Base-by-base conservation (phyloP, 2,329 filamentous ascomycete species). In the Colletotrichum eremochloae region DNA sequence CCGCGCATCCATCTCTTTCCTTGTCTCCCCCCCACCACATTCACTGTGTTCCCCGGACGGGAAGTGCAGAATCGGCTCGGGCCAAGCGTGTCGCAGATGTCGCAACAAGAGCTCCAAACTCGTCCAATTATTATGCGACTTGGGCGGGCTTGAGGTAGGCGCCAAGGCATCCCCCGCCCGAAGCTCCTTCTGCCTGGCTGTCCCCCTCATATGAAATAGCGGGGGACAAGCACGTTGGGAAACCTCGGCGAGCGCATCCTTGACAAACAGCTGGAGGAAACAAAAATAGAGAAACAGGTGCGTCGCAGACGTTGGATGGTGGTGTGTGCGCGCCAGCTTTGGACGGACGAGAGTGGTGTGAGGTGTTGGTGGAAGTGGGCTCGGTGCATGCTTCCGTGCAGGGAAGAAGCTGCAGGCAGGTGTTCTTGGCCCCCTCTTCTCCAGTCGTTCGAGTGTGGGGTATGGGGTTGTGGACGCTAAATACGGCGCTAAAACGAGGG, bases 21-120 rank as follows among this genome's bases (percentile, higher is more conserved):
- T 61, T 72, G 66, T 55, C 48, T 50, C 70, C 57, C 53, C 29
- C 57, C 36, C 38, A 33, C 65, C 62, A 56, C 24, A 33, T 55
- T 48, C 66, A 56, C 55, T 65, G 60, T 61, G n/a, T 24, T 63
- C 31, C 70, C 4, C 31, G 44, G 70, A 42, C 66, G 66, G 46
- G 70, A 36, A 65, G 60, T 60, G 66, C 66, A 69, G 70, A 68
- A 72, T 70, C 70, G 55, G 67, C 46, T 56, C 70, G 69, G 61
- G 70, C 61, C 70, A 72, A 64, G 70, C 61, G 70, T 70, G 70
- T 72, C 60, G 70, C 70, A 72, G 66, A 70, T 70, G 66, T 65
- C 60, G 61, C 66, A 65, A 67, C 31, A 56, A 20, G 33, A 72
- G 70, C 66, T 72, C 53, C 48, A 64, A 72, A 66, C 70, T 60